Evolutionary conservation across 306 rosid genomes (phyloP).

Genomic region (Ormosia semicastrata): DNA sequence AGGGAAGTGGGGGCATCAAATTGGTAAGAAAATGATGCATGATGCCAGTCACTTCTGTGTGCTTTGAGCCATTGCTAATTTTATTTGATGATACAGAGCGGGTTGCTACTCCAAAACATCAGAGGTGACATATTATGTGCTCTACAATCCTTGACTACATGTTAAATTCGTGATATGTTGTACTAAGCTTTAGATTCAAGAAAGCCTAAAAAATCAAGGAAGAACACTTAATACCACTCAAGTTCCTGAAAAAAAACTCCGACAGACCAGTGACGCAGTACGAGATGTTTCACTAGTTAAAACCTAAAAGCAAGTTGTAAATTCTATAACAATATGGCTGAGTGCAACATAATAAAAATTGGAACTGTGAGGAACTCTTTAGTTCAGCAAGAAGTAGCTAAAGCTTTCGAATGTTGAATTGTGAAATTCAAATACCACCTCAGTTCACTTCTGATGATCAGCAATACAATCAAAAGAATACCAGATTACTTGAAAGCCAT

Average conservation of each 20-base stretch:
- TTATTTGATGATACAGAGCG: background rate
- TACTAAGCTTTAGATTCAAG: background rate
- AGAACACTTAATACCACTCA: background rate
- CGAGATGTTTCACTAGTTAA: background rate
- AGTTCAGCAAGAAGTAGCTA: background rate
- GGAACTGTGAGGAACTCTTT: background rate
- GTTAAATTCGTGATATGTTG: background rate
- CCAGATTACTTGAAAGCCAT: background rate
- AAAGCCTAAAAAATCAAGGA: background rate
- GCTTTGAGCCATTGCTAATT: background rate
- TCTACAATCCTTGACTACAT: background rate
- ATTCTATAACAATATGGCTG: background rate
- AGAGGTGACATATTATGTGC: background rate
- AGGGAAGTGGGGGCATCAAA: background rate
- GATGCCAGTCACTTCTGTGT: background rate
- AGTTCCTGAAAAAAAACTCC: background rate
- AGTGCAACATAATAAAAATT: background rate
- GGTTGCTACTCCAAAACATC: background rate
- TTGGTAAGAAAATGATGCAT: background rate
- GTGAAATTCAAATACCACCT: background rate
- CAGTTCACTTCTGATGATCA: conserved; percentile 3
- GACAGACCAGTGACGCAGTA: background rate
- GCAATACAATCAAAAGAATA: background rate
- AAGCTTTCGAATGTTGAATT: background rate
- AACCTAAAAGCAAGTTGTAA: background rate